Base-by-base conservation (phyloP, 129 eudicot species). In the Saposhnikovia divaricata region DNA sequence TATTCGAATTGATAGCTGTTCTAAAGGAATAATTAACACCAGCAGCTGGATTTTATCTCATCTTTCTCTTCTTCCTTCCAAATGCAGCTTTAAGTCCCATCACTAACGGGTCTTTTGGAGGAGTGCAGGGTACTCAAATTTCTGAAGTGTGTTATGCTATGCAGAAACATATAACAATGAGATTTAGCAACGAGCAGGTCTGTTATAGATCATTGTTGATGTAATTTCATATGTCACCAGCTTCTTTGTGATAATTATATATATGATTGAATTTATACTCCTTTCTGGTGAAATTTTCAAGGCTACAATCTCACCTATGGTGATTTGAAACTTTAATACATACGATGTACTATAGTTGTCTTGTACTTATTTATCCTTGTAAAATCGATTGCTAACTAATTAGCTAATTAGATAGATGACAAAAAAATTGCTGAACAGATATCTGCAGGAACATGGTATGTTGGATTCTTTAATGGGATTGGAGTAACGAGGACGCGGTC, bases 391-490 rank as follows among this genome's bases (percentile, higher is more conserved):
- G 53, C 40, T 79, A 57, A 39, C 40, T 79, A 57, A 39, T 55
- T 6, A 27, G 50, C 53, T 63, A 43, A 74, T 74, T 78, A 34
- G 72, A 44, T 34, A 78, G 77, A 50, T 82, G 77, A 84, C 77
- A 27, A 23, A 44, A 42, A 38, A 76, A 27, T 72, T 80, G 25
- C 70, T 85, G 0, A 79, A 79, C 92, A 95, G 97, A 92, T 95
- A 66, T 79, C 89, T 74, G 89, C 99, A 10, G 99, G 99, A 76
- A 86, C 83, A 74, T 95, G 96, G 99, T 95, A 90, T 81, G 79
- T 90, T 80, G 99, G 99, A 51, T 77, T 95, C 50, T 95, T 92
- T 83, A 95, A 95, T 44, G 97, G 99, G 85, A 89, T 95, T 43
- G 99, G 99, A 80, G 84, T 92, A 77, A 27, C 57, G 47, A 87